phyloP scores from a whole-genome alignment of 2,329 filamentous ascomycete species.

The Leptodontidium sp. region DNA sequence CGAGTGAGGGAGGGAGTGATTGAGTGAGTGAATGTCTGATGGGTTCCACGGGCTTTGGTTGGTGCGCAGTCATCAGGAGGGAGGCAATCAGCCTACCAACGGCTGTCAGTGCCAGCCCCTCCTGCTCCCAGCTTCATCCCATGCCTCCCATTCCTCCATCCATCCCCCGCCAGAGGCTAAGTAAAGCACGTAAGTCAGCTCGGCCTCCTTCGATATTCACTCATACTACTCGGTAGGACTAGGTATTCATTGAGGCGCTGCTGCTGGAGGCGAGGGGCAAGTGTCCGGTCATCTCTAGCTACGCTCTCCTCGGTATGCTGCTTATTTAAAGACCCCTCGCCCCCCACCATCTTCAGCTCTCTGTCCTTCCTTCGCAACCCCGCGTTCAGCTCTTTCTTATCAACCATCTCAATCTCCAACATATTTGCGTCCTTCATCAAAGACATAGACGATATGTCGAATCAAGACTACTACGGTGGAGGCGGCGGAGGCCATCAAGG shows the following conservation, averaged over 20 bases:
- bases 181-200: constrained; percentile 24
- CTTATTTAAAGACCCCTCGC: constrained; percentile 17
- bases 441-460: constrained; percentile 38
- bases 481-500: constrained; percentile 26
- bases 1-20: too few relatives aligned
- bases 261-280: constrained; percentile 2
- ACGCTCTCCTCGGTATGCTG: background rate
- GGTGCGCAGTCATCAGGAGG: background rate
- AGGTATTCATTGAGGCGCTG: constrained; percentile 7
- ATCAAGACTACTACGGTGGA: constrained; percentile 43
- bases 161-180: background rate
- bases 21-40: background rate
- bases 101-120: background rate
- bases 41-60: background rate
- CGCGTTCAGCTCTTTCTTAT: constrained; percentile 7
- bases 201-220: constrained; percentile 3
- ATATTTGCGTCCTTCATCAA: constrained; percentile 2
- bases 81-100: background rate
- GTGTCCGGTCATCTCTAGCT: constrained; percentile 7
- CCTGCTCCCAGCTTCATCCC: background rate
- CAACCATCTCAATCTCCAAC: constrained; percentile 1
- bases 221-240: background rate
- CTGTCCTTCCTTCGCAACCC: constrained; percentile 8
- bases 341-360: background rate
- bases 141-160: background rate